Evolutionary conservation across 257 asterid species (phyloP).

Genomic region (Primulina huaijiensis): DNA sequence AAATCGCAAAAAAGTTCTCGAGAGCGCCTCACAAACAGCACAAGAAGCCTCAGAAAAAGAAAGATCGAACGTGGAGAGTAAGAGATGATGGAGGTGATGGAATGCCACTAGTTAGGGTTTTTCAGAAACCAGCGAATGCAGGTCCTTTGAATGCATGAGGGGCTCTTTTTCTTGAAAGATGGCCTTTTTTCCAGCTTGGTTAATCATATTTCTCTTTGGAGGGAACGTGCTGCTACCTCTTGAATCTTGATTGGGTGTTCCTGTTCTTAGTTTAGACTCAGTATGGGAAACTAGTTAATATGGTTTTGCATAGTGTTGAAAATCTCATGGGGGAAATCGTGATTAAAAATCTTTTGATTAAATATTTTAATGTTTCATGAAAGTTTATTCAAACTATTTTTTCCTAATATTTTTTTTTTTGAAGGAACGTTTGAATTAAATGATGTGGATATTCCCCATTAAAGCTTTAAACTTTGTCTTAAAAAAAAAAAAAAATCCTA

Average conservation of each 20-base stretch:
- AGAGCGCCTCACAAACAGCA: constrained; percentile 74
- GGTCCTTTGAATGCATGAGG: constrained; percentile 43
- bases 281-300: no score
- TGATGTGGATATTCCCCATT: not conserved
- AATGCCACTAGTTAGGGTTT: constrained; percentile 73
- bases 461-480: not conserved
- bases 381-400: not conserved
- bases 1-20: constrained; percentile 32
- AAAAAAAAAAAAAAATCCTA: no score
- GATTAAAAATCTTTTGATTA: not conserved
- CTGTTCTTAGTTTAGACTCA: not conserved
- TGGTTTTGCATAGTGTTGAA: not conserved
- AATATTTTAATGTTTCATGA: not conserved
- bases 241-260: not conserved
- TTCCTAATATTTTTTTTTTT: not conserved
- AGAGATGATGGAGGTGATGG: constrained; percentile 60
- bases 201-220: not conserved
- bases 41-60: constrained; percentile 80
- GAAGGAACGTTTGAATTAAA: no score
- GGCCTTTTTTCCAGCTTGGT: not conserved
- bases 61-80: constrained; percentile 85
- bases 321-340: not conserved
- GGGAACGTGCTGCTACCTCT: not conserved
- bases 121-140: constrained; percentile 61
- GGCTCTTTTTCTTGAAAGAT: constrained; percentile 2